These are phyloP conservation scores for Akanthomyces uredinophilus DNA, from an alignment of 2,329 filamentous ascomycete species.

Conservation along the genomic window DNA sequence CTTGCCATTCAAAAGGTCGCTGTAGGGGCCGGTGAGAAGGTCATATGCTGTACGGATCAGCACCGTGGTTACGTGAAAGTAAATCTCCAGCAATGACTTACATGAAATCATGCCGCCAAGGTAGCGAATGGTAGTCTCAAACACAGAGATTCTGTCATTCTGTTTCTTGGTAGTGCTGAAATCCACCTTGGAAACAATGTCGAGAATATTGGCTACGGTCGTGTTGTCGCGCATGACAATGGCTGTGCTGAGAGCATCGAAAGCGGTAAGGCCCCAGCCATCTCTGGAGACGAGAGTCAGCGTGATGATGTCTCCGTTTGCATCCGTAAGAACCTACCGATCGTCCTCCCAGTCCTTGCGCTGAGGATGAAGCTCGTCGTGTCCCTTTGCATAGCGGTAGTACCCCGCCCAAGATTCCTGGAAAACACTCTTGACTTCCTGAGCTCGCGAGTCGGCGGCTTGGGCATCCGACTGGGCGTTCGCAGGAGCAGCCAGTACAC, in stretches of 20 bases:
- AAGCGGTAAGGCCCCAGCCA: slow-evolving; percentile 76
- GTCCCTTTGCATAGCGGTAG: slow-evolving; percentile 66
- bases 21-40: slow-evolving; percentile 63
- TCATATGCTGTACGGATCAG: slow-evolving; percentile 49
- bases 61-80: neutral
- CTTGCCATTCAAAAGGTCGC: slow-evolving; percentile 47
- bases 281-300: slow-evolving; percentile 47
- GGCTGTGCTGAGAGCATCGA: slow-evolving; percentile 76
- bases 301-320: neutral
- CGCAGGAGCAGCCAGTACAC: neutral
- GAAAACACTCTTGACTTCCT: slow-evolving; percentile 64
- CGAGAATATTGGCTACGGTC: slow-evolving; percentile 65
- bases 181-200: slow-evolving; percentile 65
- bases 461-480: neutral
- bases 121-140: slow-evolving; percentile 89
- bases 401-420: slow-evolving; percentile 69
- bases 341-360: slow-evolving; percentile 62
- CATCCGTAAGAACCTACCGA: slow-evolving; percentile 42
- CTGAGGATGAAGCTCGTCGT: slow-evolving; percentile 69
- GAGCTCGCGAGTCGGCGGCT: slow-evolving; percentile 35
- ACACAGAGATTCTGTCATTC: slow-evolving; percentile 61
- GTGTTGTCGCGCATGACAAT: slow-evolving; percentile 68
- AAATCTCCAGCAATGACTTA: slow-evolving; percentile 20
- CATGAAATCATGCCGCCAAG: slow-evolving; percentile 74
- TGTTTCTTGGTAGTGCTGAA: slow-evolving; percentile 52